phyloP scores from a whole-genome alignment of 2,329 filamentous ascomycete species.

The Colletotrichum sp. region DNA sequence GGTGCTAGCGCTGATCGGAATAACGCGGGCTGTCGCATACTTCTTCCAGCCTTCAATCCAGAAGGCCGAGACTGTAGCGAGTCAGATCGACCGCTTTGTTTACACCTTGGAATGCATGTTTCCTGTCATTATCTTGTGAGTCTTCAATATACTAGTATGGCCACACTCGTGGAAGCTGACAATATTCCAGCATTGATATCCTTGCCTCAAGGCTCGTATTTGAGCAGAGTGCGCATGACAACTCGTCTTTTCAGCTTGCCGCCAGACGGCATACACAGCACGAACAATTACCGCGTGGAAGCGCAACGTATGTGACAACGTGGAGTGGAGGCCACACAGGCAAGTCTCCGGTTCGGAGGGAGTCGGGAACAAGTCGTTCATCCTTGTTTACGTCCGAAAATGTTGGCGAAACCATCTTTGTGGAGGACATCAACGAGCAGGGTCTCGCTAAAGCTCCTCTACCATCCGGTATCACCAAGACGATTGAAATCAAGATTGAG shows the following conservation, averaged over 20 bases:
- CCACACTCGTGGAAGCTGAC: background rate
- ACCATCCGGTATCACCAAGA: background rate
- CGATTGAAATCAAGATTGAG: background rate
- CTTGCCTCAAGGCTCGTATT: slow-evolving; percentile 33
- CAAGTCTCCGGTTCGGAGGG: background rate
- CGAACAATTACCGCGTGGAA: background rate
- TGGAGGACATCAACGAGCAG: background rate
- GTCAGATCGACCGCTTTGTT: slow-evolving; percentile 44
- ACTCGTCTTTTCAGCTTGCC: background rate
- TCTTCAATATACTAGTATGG: background rate
- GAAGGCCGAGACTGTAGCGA: slow-evolving; percentile 36
- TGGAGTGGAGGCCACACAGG: background rate
- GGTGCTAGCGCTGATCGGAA: slow-evolving; percentile 38
- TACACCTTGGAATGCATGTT: slow-evolving; percentile 47
- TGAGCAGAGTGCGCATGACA: slow-evolving; percentile 7
- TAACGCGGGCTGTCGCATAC: slow-evolving; percentile 42
- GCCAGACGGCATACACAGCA: background rate
- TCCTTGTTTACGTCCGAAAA: background rate
- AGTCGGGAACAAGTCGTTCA: background rate
- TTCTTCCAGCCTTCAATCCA: slow-evolving; percentile 40
- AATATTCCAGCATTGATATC: slow-evolving; percentile 24
- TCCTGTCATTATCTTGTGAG: slow-evolving; percentile 30
- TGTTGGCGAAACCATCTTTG: background rate
- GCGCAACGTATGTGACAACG: background rate
- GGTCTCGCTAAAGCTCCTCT: background rate